Conservation (phyloP, 192 early-diverging fungal genomes). For the Coemansia sp. region DNA sequence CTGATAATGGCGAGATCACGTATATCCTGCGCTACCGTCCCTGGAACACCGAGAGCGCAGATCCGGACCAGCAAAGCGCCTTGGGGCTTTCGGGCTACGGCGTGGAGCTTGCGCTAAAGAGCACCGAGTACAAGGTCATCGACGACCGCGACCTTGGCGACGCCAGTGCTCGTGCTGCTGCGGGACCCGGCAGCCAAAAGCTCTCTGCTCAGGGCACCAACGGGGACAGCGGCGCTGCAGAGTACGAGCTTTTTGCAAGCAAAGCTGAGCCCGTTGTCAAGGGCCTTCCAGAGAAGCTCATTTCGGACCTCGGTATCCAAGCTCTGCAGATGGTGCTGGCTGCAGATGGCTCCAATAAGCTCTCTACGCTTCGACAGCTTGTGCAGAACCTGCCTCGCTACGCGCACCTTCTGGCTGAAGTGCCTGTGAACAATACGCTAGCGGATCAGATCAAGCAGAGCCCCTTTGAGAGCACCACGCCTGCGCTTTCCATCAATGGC, state of each 20-base stretch:
- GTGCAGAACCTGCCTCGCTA: conserved; percentile 88
- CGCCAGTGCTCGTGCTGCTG: conserved; percentile 11
- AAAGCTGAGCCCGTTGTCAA: conserved; percentile 90
- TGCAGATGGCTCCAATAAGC: conserved; percentile 48
- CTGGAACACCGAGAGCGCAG: conserved; percentile 1
- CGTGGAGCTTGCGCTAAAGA: conserved; percentile 92
- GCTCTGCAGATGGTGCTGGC: conserved; percentile 68
- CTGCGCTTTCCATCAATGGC: conserved; percentile 65
- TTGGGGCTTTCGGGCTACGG: conserved; percentile 83
- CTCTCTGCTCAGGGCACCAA: conserved; percentile 1
- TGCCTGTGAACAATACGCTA: conserved; percentile 52
- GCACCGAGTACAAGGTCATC: conserved; percentile 92
- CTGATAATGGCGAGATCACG: conserved; percentile 44
- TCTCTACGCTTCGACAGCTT: conserved; percentile 62
- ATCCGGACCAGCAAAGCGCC: background rate
- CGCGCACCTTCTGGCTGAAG: conserved; percentile 64
- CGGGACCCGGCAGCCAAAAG: background rate
- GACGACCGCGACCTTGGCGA: conserved; percentile 73
- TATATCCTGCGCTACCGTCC: conserved; percentile 79
- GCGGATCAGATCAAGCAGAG: conserved; percentile 26
- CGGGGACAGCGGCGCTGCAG: conserved; percentile 66
- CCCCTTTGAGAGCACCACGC: conserved; percentile 13
- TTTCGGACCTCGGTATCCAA: conserved; percentile 61
- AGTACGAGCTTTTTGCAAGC: conserved; percentile 77
- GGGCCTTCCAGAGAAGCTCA: conserved; percentile 56